Evolutionary conservation across 2,329 filamentous ascomycete genomes (phyloP), one percentile per base, ranked within the genome.

Genomic region (Basipetospora chlamydospora): DNA sequence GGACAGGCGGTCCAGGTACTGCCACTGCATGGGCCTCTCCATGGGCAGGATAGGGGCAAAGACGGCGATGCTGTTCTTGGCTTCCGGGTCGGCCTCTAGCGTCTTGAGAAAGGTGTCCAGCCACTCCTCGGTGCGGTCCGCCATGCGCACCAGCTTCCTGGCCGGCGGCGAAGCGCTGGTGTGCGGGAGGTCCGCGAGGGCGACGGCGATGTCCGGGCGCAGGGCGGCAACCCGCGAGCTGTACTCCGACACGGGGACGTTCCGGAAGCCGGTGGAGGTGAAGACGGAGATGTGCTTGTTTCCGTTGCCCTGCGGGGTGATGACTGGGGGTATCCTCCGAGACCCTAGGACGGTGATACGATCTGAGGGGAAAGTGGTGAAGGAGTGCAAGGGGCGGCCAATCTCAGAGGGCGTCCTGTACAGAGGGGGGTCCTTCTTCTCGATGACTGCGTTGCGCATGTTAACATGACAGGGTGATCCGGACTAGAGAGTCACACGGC

Each of bases 251-350:
- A 75, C 72, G 22, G 71, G 69, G 23, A 96, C 61, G 39, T 71
- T 66, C 42, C 74, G 71, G 57, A 92, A 94, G 21, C 90, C 90
- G 1, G 85, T 83, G 1, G 86, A 88, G 2, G 90, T 94, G 51
- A 82, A 77, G 33, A 96, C 69, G 13, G 80, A 76, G 28, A 96
- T 66, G 32, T 76, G 70, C 26, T 70, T 71, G 42, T 78, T 71
- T 7, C 76, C 77, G 52, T 90, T 86, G 15, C 73, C 72, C 43
- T 75, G 63, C 0, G 83, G 81, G 6, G 78, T 74, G 7, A 68
- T 58, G 15, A 95, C 77, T 1, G 85, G 74, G 2, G 87, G 82
- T 33, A 79, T 73, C 22, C 88, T 70, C 37, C 90, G 77, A 1
- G 88, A 71, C 9, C 78, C 83, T 4, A 98, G 61, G 3, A 98